These are phyloP conservation scores for Vishniacozyma victoriae DNA, from an alignment of 768 basidiomycete species.

Conservation along the genomic window DNA sequence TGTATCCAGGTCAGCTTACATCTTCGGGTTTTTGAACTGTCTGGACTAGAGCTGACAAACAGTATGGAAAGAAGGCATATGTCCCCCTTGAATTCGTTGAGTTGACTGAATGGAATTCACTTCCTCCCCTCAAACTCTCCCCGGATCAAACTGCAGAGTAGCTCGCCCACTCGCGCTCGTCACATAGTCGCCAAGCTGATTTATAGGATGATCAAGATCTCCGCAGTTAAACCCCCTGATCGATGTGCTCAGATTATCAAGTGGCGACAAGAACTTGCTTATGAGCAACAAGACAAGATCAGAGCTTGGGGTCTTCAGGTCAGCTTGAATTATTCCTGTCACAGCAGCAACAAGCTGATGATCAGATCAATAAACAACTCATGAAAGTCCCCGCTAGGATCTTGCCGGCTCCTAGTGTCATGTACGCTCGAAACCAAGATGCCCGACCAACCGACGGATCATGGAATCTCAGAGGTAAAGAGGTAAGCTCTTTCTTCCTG, in stretches of 20 bases:
- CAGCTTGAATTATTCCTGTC: neutral
- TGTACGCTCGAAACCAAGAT: constrained; percentile 19
- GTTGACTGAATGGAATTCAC: constrained; percentile 38
- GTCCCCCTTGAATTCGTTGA: constrained; percentile 43
- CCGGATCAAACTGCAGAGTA: constrained; percentile 41
- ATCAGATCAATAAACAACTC: neutral
- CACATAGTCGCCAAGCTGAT: neutral
- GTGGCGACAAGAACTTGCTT: constrained; percentile 38
- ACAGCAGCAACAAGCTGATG: neutral
- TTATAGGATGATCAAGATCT: constrained; percentile 41
- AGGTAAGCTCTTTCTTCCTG: constrained; percentile 8
- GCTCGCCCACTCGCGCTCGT: constrained; percentile 1
- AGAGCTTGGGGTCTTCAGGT: constrained; percentile 43
- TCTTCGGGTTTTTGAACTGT: neutral
- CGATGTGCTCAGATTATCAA: constrained; percentile 13
- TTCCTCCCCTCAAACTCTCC: constrained; percentile 39
- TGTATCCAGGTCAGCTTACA: constrained; percentile 33
- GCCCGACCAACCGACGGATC: constrained; percentile 25
- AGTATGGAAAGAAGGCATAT: constrained; percentile 43
- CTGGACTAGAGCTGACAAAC: constrained; percentile 3
- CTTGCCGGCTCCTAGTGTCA: constrained; percentile 31
- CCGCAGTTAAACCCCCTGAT: constrained; percentile 22
- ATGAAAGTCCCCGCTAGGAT: constrained; percentile 36
- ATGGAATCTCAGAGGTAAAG: constrained; percentile 43
- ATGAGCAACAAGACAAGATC: constrained; percentile 35